phyloP scores from a whole-genome alignment of 2,329 filamentous ascomycete species.

The Aspergillus thermomutatus region DNA sequence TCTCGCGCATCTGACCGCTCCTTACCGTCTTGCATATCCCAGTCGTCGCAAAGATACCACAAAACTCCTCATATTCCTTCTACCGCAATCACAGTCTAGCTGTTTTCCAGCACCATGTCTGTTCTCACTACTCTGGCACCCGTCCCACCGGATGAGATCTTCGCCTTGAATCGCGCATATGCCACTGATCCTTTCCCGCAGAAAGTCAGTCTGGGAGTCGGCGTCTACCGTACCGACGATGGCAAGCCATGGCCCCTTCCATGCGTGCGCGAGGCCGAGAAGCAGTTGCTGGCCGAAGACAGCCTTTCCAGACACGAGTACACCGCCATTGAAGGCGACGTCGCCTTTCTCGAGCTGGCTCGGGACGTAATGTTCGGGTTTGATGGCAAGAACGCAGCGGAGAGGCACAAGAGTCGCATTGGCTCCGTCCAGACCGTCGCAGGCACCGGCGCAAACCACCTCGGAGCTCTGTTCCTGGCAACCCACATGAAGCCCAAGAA shows the following conservation, averaged over 20 bases:
- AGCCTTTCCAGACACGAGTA: constrained; percentile 95
- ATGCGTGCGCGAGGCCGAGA: constrained; percentile 80
- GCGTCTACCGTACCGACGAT: constrained; percentile 86
- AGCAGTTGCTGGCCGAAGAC: constrained; percentile 72
- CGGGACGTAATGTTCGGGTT: constrained; percentile 74
- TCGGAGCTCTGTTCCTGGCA: constrained; percentile 85
- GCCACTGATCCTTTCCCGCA: constrained; percentile 65
- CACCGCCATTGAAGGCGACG: constrained; percentile 84
- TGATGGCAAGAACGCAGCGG: constrained; percentile 51
- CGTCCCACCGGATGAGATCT: constrained; percentile 87
- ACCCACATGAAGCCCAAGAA: constrained; percentile 74
- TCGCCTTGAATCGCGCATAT: constrained; percentile 82
- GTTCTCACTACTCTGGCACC: constrained; percentile 60
- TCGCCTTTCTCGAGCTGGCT: constrained; percentile 78
- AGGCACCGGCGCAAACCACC: constrained; percentile 88
- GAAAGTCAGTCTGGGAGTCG: constrained; percentile 88
- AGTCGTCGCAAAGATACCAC: neutral
- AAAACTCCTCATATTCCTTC: neutral
- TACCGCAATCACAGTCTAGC: neutral
- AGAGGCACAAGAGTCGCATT: constrained; percentile 44
- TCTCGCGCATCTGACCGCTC: neutral
- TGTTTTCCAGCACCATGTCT: constrained; percentile 21
- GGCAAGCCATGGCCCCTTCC: constrained; percentile 96
- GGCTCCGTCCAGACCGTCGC: constrained; percentile 90
- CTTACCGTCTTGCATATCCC: neutral